Conservation (phyloP, 2,329 filamentous ascomycete species). For the Ophiostoma perfectum region DNA sequence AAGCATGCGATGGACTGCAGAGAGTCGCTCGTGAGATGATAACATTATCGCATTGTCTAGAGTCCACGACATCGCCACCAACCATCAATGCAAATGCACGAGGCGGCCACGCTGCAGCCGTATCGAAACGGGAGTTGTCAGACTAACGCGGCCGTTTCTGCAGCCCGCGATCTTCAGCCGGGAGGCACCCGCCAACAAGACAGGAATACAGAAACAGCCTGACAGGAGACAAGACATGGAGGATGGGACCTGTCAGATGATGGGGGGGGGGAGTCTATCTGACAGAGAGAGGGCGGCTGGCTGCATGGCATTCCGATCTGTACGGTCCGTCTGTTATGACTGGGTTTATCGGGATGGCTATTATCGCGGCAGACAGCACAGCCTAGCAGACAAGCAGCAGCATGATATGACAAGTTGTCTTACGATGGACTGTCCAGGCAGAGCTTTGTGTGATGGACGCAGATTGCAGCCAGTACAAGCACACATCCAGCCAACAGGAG, state of each 20-base stretch:
- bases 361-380: too few species aligned
- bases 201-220: background rate
- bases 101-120: conserved; percentile 8
- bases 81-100: background rate
- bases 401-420: background rate
- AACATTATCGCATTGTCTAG: too few species aligned
- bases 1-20: too few species aligned
- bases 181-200: background rate
- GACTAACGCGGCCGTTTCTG: conserved; percentile 27
- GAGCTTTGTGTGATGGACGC: background rate
- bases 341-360: too few species aligned
- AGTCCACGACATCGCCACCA: too few species aligned
- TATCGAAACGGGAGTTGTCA: conserved; percentile 19
- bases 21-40: too few species aligned
- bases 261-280: too few species aligned
- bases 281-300: background rate
- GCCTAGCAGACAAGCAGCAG: too few species aligned
- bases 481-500: conserved; percentile 10
- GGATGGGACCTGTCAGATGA: background rate
- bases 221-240: background rate
- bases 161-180: conserved; percentile 22
- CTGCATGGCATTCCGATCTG: background rate
- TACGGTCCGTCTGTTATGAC: too few species aligned
- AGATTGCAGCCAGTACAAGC: background rate
- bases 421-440: background rate